Percentiles rank a stretch among this genome's conserved stretches.
phyloP scores from a whole-genome alignment of 768 basidiomycete species.

The Termitomyces sp. region DNA sequence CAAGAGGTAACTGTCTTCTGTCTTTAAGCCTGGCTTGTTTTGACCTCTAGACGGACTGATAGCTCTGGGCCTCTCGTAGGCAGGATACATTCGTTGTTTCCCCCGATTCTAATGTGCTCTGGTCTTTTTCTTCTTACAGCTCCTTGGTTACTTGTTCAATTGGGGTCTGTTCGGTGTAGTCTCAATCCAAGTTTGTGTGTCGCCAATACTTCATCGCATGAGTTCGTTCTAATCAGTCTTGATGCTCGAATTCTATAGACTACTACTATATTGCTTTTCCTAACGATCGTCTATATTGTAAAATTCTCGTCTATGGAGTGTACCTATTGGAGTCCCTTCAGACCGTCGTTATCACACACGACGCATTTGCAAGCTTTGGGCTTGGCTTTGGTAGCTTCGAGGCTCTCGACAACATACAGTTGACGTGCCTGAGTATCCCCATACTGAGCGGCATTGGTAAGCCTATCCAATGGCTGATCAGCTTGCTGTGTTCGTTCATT shows the following conservation, averaged over 20 bases:
- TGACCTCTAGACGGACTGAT: not conserved
- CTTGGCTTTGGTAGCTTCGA: constrained; percentile 21
- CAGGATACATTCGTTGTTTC: not conserved
- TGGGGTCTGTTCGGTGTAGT: constrained; percentile 25
- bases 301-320: constrained; percentile 22
- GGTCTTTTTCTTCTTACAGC: constrained; percentile 8
- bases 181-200: constrained; percentile 25
- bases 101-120: not conserved
- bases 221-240: not conserved
- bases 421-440: constrained; percentile 23
- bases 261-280: constrained; percentile 28
- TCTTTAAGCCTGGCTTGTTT: not conserved
- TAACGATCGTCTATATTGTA: constrained; percentile 18
- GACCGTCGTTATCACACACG: constrained; percentile 20
- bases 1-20: constrained; percentile 5
- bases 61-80: constrained; percentile 18
- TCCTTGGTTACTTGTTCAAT: constrained; percentile 25
- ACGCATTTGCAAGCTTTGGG: constrained; percentile 23
- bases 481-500: not conserved
- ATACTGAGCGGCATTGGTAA: constrained; percentile 25
- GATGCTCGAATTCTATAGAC: constrained; percentile 12
- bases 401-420: constrained; percentile 18
- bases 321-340: constrained; percentile 24
- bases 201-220: not conserved
- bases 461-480: not conserved